Base-by-base conservation (phyloP, 805 yeast genomes). In the Yamadazyma sp. region DNA sequence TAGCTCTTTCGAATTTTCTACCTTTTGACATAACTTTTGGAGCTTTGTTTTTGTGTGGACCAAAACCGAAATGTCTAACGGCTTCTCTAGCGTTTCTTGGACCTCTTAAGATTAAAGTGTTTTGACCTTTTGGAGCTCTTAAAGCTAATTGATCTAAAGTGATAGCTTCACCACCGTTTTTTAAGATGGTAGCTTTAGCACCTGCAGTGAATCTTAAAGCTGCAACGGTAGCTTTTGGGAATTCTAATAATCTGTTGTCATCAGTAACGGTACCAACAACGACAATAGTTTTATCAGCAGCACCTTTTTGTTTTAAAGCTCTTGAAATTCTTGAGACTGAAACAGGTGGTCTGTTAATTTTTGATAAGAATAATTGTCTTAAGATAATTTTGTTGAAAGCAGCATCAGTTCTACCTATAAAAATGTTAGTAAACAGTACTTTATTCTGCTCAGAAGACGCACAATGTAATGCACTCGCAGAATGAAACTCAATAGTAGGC, bases 31-130 rank as follows among this genome's bases (percentile, higher is more conserved):
- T 62, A 73, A 93, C 82, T 80, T 94, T 88, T 76, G 99, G 99
- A 65, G 98, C 98, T 87, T 93, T 93, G 78, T 80, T 76, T 82
- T 87, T 87, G 94, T 93, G 98, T 67, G 99, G 99, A 78, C 99
- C 99, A 73, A 91, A 69, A 73, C 99, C 99, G 70, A 93, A 93
- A 85, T 93, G 98, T 80, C 97, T 87, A 63, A 87, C 98, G 63
- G 98, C 97, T 80, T 93, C 97, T 81, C 99, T 87, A 73, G 95
- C 67, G 76, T 77, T 80, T 86, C 97, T 88, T 76, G 98, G 95
- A 73, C 99, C 99, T 80, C 98, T 87, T 70, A 93, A 77, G 64
- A 91, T 75, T 71, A 93, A 75, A 56, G 98, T 93, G 96, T 93
- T 93, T 74, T 86, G 83, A 76, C 99, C 99, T 73, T 89, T 88